Evolutionary conservation across 78 protist species (phyloP).

Genomic region (Guillardia theta): DNA sequence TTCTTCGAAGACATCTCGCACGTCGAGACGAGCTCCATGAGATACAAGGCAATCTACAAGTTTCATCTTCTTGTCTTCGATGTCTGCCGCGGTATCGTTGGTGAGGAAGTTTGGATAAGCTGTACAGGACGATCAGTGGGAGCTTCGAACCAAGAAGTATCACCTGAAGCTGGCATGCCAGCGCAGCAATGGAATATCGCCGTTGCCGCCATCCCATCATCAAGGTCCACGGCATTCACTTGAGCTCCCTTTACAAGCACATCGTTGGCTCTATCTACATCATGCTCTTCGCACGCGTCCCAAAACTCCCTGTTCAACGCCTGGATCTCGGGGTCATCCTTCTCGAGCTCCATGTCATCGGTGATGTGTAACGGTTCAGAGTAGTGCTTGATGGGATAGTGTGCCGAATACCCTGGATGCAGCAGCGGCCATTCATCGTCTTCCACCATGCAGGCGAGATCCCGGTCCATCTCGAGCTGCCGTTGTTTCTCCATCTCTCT

Average conservation of each 20-base stretch:
- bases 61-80: not conserved
- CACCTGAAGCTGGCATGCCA: not conserved
- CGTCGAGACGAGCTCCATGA: not conserved
- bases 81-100: not conserved
- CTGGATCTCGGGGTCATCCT: not conserved
- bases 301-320: not conserved
- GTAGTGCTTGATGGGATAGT: too few species aligned
- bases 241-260: not conserved
- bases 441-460: too few species aligned
- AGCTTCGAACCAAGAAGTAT: too few species aligned
- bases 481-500: too few species aligned
- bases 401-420: too few species aligned
- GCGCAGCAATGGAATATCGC: not conserved
- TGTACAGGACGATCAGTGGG: too few species aligned
- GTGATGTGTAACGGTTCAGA: too few species aligned
- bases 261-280: not conserved
- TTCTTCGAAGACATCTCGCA: not conserved
- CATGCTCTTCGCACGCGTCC: not conserved
- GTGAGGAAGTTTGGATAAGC: not conserved
- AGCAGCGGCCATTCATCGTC: too few species aligned
- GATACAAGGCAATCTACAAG: not conserved
- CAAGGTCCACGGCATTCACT: not conserved
- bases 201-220: not conserved
- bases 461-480: too few species aligned
- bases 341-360: not conserved